phyloP scores from a whole-genome alignment of 305 asterid genomes.

The Petunia hybrid region DNA sequence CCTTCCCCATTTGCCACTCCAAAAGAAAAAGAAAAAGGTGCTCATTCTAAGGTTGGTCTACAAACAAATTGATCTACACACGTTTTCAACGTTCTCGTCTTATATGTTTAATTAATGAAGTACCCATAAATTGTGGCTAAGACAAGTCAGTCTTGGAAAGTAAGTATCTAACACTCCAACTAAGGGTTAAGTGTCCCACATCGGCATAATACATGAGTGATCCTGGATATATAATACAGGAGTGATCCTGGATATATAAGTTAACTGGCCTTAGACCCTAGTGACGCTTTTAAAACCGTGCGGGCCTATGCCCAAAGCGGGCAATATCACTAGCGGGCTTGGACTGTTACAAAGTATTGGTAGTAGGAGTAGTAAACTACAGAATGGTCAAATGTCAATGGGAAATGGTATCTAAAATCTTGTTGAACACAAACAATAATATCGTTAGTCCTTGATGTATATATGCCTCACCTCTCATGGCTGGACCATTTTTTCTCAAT shows the following conservation, averaged over 20 bases:
- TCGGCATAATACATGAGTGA: too few relatives aligned
- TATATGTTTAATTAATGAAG: background rate
- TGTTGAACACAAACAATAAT: constrained; percentile 16
- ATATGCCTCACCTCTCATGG: background rate
- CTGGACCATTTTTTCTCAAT: background rate
- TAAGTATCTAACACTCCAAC: too few relatives aligned
- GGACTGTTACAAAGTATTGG: too few relatives aligned
- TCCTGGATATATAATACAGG: too few relatives aligned
- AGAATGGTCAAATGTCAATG: background rate
- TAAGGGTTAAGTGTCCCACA: too few relatives aligned
- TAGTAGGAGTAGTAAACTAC: background rate
- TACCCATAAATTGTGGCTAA: too few relatives aligned
- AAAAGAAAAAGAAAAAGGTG: background rate
- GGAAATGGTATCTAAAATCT: background rate
- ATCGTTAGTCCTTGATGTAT: background rate
- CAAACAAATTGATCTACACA: background rate
- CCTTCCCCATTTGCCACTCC: background rate
- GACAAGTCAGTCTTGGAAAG: too few relatives aligned
- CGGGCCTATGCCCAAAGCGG: too few relatives aligned
- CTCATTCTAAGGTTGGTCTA: background rate
- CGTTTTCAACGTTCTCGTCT: background rate
- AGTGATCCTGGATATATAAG: too few relatives aligned
- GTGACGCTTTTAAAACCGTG: too few relatives aligned
- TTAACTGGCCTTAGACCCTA: too few relatives aligned
- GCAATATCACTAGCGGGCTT: too few relatives aligned